phyloP scores from a whole-genome alignment of 768 basidiomycete species.

The Xerocomellus chrysenteron region DNA sequence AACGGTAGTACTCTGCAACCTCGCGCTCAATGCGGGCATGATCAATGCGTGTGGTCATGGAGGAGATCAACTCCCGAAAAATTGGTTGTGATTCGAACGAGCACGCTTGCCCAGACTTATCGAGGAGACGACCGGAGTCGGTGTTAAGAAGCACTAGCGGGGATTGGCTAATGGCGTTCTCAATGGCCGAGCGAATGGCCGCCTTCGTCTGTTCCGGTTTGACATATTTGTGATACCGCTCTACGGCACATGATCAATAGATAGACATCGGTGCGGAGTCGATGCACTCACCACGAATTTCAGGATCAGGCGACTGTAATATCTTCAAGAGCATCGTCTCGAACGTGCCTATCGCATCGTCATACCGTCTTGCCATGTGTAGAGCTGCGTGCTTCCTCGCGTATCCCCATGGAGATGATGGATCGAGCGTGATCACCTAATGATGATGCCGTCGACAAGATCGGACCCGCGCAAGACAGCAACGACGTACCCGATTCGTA shows the following conservation, averaged over 20 bases:
- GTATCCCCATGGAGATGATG: no score
- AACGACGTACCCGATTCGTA: not conserved
- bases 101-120: no score
- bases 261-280: not conserved
- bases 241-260: not conserved
- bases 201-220: not conserved
- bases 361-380: no score
- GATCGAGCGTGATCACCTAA: no score
- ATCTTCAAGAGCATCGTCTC: no score
- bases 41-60: not conserved
- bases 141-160: not conserved
- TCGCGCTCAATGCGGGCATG: not conserved
- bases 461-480: not conserved
- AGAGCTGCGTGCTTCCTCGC: no score
- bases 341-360: no score
- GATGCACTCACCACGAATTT: not conserved
- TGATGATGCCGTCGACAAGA: not conserved
- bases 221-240: not conserved
- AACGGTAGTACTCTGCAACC: no score
- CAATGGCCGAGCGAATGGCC: not conserved
- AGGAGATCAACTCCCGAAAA: no score
- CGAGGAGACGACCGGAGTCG: not conserved
- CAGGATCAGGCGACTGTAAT: no score
- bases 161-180: not conserved
- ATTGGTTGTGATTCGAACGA: no score